Evolutionary conservation across 2,329 filamentous ascomycete species (phyloP), one percentile per base, ranked within the genome.

Genomic region (Phoma herbarum): DNA sequence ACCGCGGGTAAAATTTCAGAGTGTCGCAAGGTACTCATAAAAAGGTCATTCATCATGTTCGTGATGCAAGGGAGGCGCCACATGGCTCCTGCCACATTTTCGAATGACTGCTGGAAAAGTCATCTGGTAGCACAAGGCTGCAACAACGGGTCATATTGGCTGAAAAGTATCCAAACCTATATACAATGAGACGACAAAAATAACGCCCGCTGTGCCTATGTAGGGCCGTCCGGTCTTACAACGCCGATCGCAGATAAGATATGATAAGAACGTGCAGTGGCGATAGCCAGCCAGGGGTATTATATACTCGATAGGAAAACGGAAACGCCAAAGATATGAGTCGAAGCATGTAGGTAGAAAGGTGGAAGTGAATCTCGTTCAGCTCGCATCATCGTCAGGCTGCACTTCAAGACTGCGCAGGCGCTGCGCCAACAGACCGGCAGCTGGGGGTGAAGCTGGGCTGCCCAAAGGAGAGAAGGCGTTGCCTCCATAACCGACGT

Each of bases 401-500:
- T 82, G 77, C 12, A 83, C 78, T 35, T 87, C 89, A 6, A 91
- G 77, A 6, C 86, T 85, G 63, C 87, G 84, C 43, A 94, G 78
- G 56, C 87, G 84, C 72, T 87, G 87, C 11, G 91, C 91, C 16
- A 95, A 79, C 16, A 95, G 76, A 2, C 90, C 86, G 67, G 92
- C 88, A 4, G 85, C 82, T 82, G 35, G 88, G 85, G 69, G 90
- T 88, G 33, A 87, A 84, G 20, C 60, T n/a, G 67, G 57, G n/a
- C 67, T 67, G 22, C 62, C 52, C 9, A 72, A 33, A n/a, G 70
- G 68, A 31, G 67, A 67, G 53, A 74, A 75, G 16, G 71, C 73
- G 41, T 75, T 75, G 7, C 72, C 70, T 11, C 72, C 81, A 54
- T 77, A 78, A n/a, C 77, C 76, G 29, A 75, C 75, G 60, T 92